phyloP scores from a whole-genome alignment of 1,284 basidiomycete genomes.

The Macrocystidia cucumis region DNA sequence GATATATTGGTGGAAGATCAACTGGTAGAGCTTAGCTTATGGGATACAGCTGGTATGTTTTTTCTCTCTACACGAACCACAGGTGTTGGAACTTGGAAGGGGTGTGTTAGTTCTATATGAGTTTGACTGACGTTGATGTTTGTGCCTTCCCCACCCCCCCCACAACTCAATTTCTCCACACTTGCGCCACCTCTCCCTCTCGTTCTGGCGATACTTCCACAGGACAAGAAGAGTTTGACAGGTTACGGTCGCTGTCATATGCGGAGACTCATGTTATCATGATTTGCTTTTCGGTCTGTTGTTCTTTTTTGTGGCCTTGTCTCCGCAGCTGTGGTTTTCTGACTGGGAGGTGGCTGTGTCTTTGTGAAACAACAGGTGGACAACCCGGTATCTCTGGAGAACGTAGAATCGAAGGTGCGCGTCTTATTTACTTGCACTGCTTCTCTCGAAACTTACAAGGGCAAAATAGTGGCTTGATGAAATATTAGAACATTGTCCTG shows the following conservation, averaged over 20 bases:
- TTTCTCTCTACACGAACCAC: conserved; percentile 2
- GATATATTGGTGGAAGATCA: conserved; percentile 79
- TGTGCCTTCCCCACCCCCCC: no score
- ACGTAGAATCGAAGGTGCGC: conserved; percentile 82
- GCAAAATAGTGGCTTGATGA: conserved; percentile 76
- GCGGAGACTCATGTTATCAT: conserved; percentile 94
- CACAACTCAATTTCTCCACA: conserved; percentile 2
- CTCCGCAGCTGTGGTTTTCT: neutral
- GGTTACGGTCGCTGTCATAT: conserved; percentile 85
- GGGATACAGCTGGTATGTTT: conserved; percentile 89
- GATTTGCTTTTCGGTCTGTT: conserved; percentile 84
- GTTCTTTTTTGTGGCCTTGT: neutral
- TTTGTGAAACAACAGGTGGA: no score
- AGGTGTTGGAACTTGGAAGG: conserved; percentile 10
- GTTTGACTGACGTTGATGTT: no score
- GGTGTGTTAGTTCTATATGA: conserved; percentile 3
- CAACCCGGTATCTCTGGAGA: conserved; percentile 86
- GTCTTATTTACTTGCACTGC: conserved; percentile 3
- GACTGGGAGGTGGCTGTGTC: no score
- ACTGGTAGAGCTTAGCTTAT: conserved; percentile 83
- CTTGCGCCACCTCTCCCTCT: conserved; percentile 1
- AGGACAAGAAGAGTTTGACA: conserved; percentile 97
- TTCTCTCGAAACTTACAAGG: conserved; percentile 3
- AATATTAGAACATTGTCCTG: conserved; percentile 84
- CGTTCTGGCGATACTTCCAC: conserved; percentile 7